Base-by-base conservation (phyloP, 208 protist genomes). In the Spironucleus salmonicida region DNA sequence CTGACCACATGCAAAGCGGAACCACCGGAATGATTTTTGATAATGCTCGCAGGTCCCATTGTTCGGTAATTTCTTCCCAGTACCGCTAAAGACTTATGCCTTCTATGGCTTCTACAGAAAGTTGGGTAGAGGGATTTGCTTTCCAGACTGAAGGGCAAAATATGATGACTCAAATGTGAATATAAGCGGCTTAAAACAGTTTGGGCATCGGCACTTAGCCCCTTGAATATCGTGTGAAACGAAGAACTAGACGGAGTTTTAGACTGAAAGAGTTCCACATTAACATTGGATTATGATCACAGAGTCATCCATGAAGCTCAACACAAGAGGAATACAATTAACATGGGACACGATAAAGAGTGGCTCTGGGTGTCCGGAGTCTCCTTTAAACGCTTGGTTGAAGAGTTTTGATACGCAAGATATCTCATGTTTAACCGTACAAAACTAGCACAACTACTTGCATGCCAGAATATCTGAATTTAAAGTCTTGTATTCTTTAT, bases 1-100 rank as follows among this genome's bases (percentile, higher is more conserved):
- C 4, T 15, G 19, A 30, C 64, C 64, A 49, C 64, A 71, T 49
- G 32, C 64, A n/a, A 71, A 71, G 4, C 64, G 7, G 34, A 71
- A 71, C 64, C 64, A 71, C 9, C 64, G 7, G 34, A 42, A 49
- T 23, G 30, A 42, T n/a, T 42, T n/a, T n/a, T n/a, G 7, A n/a
- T 9, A 9, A 38, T 71, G 64, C 34, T 71, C 38, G 34, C 64
- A 71, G 7, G 34, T 11, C 4, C 64, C 64, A 15, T 71, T 45
- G 34, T 71, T 49, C 4, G 64, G 64, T 40, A 71, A 38, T n/a
- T n/a, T n/a, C n/a, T 9, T 9, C 2, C 64, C 64, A 32, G 19
- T n/a, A 30, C 45, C 11, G 4, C 11, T 23, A n/a, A 40, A 23
- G 9, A 30, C 27, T 45, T 71, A 15, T 4, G 26, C 38, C 64